Conservation (phyloP, 2,329 filamentous ascomycete species). For the Talaromyces sp. region DNA sequence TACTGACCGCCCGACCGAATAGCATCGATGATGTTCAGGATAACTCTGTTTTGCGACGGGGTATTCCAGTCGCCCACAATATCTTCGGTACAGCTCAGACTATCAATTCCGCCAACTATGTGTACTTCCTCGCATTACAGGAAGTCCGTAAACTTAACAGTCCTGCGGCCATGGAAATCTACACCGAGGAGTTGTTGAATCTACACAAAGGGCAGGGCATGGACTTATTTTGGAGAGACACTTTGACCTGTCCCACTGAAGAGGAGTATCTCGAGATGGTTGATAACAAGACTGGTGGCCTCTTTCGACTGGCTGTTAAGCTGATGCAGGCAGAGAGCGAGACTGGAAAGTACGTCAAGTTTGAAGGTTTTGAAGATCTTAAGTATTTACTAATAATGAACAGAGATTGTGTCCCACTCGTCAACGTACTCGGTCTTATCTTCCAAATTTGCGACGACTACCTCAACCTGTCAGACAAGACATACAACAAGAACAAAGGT, state of each 20-base stretch:
- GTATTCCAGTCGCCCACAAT: conserved; percentile 47
- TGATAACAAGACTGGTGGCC: conserved; percentile 48
- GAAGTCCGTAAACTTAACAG: conserved; percentile 41
- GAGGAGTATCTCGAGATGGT: conserved; percentile 50
- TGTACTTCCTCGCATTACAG: conserved; percentile 46
- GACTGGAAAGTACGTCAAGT: conserved; percentile 25
- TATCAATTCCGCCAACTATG: conserved; percentile 52
- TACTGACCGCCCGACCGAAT: neutral
- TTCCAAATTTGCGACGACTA: conserved; percentile 66
- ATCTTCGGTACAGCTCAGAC: conserved; percentile 51
- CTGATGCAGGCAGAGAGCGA: conserved; percentile 45
- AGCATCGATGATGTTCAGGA: conserved; percentile 52
- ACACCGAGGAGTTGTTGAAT: conserved; percentile 45
- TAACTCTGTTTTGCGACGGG: conserved; percentile 46
- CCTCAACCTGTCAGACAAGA: conserved; percentile 69
- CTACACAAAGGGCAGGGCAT: conserved; percentile 48
- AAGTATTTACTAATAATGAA: neutral
- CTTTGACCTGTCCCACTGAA: conserved; percentile 44
- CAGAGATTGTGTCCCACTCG: conserved; percentile 58
- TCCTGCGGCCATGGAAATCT: conserved; percentile 42
- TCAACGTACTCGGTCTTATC: conserved; percentile 54
- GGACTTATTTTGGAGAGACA: conserved; percentile 49
- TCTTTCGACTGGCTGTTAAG: conserved; percentile 46
- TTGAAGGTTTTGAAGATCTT: neutral
- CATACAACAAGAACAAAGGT: conserved; percentile 85